These are phyloP conservation scores for Boletus semigastroideus DNA, from an alignment of 1,284 basidiomycete genomes.

Conservation along the genomic window DNA sequence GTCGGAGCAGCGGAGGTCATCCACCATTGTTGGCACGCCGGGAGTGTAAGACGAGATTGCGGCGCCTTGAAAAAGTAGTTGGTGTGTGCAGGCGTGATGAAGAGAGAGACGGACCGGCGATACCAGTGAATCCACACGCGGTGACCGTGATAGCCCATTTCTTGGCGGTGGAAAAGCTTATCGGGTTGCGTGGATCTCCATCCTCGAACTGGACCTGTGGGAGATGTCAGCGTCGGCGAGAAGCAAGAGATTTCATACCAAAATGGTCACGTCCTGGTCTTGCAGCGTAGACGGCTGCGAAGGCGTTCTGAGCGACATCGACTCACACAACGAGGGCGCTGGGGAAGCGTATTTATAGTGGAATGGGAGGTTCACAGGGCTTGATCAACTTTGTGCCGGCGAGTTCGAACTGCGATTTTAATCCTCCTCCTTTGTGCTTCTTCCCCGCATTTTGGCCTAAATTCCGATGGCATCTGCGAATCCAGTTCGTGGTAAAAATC, in stretches of 20 bases:
- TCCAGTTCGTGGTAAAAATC: conserved; percentile 11
- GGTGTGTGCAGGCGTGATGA: not conserved
- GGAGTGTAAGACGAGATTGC: conserved; percentile 41
- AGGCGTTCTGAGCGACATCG: conserved; percentile 13
- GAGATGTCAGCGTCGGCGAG: conserved; percentile 6
- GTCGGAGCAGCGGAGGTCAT: conserved; percentile 40
- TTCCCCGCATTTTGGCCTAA: conserved; percentile 1
- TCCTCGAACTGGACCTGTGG: conserved; percentile 54
- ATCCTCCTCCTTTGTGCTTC: conserved; percentile 2
- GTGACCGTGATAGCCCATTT: conserved; percentile 44
- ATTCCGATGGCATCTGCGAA: conserved; percentile 15
- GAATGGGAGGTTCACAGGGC: not conserved
- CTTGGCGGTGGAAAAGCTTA: conserved; percentile 43
- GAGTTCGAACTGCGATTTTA: not conserved
- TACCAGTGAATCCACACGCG: conserved; percentile 32
- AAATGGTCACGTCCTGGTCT: conserved; percentile 11
- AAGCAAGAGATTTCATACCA: conserved; percentile 11
- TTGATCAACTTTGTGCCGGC: conserved; percentile 16
- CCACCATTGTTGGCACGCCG: conserved; percentile 42
- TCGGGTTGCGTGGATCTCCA: conserved; percentile 49
- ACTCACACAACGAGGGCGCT: not conserved
- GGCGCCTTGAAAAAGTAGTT: conserved; percentile 26
- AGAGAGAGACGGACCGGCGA: conserved; percentile 27
- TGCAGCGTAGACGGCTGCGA: conserved; percentile 21
- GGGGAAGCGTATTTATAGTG: conserved; percentile 3